phyloP scores from a whole-genome alignment of 352 stramenopile genomes.

The Lagenidium giganteum region DNA sequence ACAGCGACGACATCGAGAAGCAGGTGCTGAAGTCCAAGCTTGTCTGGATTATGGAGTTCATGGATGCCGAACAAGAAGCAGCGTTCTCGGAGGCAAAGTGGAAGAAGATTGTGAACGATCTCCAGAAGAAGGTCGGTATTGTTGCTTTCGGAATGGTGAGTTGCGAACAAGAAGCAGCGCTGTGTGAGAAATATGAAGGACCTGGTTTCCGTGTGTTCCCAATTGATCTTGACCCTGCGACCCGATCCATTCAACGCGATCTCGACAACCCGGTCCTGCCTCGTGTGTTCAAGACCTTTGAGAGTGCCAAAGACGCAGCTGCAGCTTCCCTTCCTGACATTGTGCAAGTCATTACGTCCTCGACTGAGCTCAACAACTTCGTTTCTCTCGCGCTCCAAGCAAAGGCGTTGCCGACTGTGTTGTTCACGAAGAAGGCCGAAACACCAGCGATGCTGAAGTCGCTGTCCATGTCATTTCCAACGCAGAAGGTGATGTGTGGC shows the following conservation, averaged over 20 bases:
- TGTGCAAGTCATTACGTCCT: conserved; percentile 34
- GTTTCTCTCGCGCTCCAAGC: conserved; percentile 27
- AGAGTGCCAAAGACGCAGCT: conserved; percentile 38
- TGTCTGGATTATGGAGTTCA: conserved; percentile 65
- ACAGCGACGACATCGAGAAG: conserved; percentile 37
- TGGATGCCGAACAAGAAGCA: conserved; percentile 28
- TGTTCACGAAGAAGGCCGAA: conserved; percentile 52
- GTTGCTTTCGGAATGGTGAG: conserved; percentile 48
- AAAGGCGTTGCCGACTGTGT: conserved; percentile 45
- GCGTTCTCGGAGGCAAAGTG: conserved; percentile 27
- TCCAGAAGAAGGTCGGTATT: conserved; percentile 59
- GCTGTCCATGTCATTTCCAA: conserved; percentile 51
- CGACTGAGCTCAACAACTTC: conserved; percentile 53
- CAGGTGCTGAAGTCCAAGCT: conserved; percentile 43
- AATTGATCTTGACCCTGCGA: conserved; percentile 10
- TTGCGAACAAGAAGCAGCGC: conserved; percentile 31
- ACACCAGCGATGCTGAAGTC: conserved; percentile 55
- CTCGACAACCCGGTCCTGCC: conserved; percentile 31
- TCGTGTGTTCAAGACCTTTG: conserved; percentile 36
- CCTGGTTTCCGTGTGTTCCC: conserved; percentile 50
- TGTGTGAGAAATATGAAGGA: conserved; percentile 50
- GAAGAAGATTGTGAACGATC: conserved; percentile 38
- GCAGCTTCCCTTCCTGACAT: conserved; percentile 44
- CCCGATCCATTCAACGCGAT: too few relatives aligned
- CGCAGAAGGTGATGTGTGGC: conserved; percentile 42